Conservation (phyloP, 495 filamentous ascomycete species). For the Penicillium canariense region DNA sequence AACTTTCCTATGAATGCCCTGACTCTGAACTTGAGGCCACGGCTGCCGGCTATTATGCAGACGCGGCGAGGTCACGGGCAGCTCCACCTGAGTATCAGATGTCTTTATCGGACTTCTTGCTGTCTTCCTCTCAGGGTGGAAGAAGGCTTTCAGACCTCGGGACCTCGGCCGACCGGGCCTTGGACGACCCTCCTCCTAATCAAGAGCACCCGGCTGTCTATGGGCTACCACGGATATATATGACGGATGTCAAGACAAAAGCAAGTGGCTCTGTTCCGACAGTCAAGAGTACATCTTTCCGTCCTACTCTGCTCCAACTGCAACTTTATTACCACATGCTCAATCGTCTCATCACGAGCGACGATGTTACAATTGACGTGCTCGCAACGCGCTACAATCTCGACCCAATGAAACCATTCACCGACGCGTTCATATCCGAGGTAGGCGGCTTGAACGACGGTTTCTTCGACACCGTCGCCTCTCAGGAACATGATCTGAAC, state of each 20-base stretch:
- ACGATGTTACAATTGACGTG: slow-evolving; percentile 60
- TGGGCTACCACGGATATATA: slow-evolving; percentile 55
- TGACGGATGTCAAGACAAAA: slow-evolving; percentile 89
- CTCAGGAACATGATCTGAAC: slow-evolving; percentile 31
- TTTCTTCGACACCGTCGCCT: slow-evolving; percentile 41
- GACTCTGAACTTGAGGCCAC: slow-evolving; percentile 63
- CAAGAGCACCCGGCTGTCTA: slow-evolving; percentile 24
- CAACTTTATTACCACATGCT: slow-evolving; percentile 91
- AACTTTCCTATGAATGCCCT: slow-evolving; percentile 75
- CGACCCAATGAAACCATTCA: slow-evolving; percentile 61
- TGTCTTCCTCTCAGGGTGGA: slow-evolving; percentile 42
- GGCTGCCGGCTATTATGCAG: slow-evolving; percentile 35
- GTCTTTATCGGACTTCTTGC: slow-evolving; percentile 50
- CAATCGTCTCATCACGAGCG: slow-evolving; percentile 64
- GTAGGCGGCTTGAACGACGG: slow-evolving; percentile 67
- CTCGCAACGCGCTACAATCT: slow-evolving; percentile 71
- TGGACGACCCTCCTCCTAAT: background rate
- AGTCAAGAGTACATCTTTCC: slow-evolving; percentile 60
- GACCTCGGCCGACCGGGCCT: slow-evolving; percentile 3
- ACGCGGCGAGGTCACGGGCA: slow-evolving; percentile 31
- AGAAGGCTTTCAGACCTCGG: slow-evolving; percentile 35
- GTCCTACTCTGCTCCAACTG: slow-evolving; percentile 78
- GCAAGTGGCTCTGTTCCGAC: slow-evolving; percentile 58
- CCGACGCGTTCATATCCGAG: slow-evolving; percentile 76
- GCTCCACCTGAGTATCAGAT: slow-evolving; percentile 52